Evolutionary conservation across 331 rosid species (phyloP).

Genomic region (Pyracantha coccinea): DNA sequence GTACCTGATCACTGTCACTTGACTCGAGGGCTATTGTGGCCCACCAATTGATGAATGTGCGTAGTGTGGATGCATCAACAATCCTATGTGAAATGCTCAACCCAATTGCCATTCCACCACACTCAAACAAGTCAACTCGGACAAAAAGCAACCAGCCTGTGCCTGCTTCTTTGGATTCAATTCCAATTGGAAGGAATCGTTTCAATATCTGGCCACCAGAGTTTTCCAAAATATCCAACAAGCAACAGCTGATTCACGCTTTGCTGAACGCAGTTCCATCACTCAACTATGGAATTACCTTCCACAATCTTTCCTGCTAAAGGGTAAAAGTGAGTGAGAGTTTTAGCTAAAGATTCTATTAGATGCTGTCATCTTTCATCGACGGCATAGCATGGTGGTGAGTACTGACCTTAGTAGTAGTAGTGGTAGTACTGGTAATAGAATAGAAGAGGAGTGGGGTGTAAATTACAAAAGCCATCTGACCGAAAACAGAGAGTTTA

Average conservation of each 20-base stretch:
- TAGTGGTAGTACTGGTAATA: not conserved
- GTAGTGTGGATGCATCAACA: conserved; percentile 6
- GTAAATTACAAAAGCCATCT: not conserved
- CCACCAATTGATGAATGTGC: not conserved
- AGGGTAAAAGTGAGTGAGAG: no score
- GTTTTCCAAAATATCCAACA: not conserved
- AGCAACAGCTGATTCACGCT: not conserved
- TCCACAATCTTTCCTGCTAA: conserved; percentile 15
- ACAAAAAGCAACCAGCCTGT: conserved; percentile 2
- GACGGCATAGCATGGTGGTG: no score
- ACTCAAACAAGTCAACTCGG: not conserved
- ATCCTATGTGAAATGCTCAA: not conserved
- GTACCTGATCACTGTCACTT: not conserved
- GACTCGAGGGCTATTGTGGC: not conserved
- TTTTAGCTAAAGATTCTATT: no score
- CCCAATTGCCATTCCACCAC: conserved; percentile 10
- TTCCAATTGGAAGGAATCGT: conserved; percentile 1
- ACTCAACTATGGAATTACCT: not conserved
- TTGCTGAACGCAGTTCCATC: not conserved
- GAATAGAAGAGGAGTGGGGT: not conserved
- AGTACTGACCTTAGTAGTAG: no score
- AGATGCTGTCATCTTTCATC: no score
- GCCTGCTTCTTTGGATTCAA: not conserved
- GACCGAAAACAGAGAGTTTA: not conserved
- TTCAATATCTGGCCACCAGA: not conserved